Evolutionary conservation across 202 grass and related monocot species (phyloP).

Genomic region (Zizania palustris): DNA sequence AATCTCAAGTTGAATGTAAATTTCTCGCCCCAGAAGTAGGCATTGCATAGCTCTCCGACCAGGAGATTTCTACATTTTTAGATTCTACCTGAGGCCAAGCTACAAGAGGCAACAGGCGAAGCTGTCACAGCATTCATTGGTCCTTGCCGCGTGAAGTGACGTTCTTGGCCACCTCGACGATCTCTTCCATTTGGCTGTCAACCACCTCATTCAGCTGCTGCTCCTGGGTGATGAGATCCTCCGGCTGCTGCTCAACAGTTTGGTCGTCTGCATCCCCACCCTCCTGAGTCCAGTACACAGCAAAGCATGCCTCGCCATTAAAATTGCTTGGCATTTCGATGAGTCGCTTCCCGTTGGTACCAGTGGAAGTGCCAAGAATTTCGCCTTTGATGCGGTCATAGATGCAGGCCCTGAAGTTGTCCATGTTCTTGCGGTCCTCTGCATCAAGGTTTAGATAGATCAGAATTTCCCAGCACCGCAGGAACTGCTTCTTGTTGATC

Average conservation of each 20-base stretch:
- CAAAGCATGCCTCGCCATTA: slow-evolving; percentile 59
- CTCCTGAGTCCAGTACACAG: slow-evolving; percentile 66
- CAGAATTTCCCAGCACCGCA: slow-evolving; percentile 84
- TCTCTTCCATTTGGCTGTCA: slow-evolving; percentile 68
- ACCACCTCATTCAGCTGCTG: slow-evolving; percentile 80
- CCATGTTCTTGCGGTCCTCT: slow-evolving; percentile 54
- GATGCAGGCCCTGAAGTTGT: slow-evolving; percentile 81
- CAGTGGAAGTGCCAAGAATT: slow-evolving; percentile 54
- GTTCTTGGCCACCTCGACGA: slow-evolving; percentile 63
- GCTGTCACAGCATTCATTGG: slow-evolving; percentile 1
- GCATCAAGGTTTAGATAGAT: slow-evolving; percentile 74
- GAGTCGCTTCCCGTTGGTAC: slow-evolving; percentile 58
- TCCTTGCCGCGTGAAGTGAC: slow-evolving; percentile 44
- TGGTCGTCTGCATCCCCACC: slow-evolving; percentile 40
- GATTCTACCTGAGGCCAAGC: not conserved
- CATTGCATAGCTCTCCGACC: not conserved
- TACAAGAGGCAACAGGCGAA: not conserved
- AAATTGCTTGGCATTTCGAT: slow-evolving; percentile 63
- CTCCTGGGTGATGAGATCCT: slow-evolving; percentile 62
- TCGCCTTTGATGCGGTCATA: slow-evolving; percentile 70
- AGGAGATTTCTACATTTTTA: not conserved
- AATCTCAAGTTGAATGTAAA: not conserved
- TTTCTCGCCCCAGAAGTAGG: not conserved
- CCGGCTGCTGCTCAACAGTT: slow-evolving; percentile 49
- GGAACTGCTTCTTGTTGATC: slow-evolving; percentile 91